A percentile compares a stretch with the other conserved stretches of the same genome.
phyloP scores from a whole-genome alignment of 441 rosid species.

The Erodium chrysanthum region DNA sequence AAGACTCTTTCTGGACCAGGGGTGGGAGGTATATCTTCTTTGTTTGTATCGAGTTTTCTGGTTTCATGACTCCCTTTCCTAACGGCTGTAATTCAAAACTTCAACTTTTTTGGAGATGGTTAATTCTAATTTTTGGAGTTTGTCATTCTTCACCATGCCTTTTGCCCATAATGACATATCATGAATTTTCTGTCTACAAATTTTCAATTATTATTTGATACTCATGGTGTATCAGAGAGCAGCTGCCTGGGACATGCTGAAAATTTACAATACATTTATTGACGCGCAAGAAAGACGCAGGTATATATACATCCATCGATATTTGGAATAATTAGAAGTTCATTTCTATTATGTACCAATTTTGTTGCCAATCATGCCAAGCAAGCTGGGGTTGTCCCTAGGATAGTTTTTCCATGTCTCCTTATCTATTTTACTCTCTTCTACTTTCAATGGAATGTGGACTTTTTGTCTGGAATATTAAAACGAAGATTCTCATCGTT shows the following conservation, averaged over 20 bases:
- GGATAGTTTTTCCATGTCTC: no score
- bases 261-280: conserved; percentile 66
- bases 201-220: conserved; percentile 7
- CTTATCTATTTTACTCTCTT: not conserved
- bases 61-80: not conserved
- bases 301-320: conserved; percentile 30
- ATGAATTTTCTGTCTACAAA: not conserved
- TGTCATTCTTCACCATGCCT: not conserved
- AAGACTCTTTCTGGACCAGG: conserved; percentile 69
- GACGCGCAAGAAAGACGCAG: conserved; percentile 69
- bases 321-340: conserved; percentile 10
- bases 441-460: conserved; percentile 17
- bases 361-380: no score
- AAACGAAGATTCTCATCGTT: conserved; percentile 21
- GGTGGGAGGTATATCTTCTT: conserved; percentile 73
- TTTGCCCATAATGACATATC: not conserved
- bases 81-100: not conserved
- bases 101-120: no score
- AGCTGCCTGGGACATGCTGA: conserved; percentile 91
- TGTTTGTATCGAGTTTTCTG: not conserved
- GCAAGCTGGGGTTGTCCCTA: no score
- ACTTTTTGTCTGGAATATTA: conserved; percentile 7
- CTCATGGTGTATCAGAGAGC: conserved; percentile 47
- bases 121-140: not conserved
- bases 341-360: not conserved